Conservation (phyloP, 345 rosid species). For the Psidium guajava region DNA sequence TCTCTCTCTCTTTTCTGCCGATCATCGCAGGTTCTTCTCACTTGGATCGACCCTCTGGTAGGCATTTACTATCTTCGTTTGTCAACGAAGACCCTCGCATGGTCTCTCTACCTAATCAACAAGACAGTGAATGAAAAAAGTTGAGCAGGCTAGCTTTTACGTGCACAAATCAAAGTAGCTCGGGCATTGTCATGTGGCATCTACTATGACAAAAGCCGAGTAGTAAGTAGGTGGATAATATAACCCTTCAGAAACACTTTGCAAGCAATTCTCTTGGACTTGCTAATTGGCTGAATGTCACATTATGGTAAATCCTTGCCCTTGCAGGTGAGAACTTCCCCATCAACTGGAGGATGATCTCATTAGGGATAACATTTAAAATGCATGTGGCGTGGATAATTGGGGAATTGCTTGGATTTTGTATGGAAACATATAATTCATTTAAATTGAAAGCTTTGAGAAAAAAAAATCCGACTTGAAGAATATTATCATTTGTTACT, state of each 20-base stretch:
- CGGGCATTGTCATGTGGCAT: not conserved
- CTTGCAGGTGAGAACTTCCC: not conserved
- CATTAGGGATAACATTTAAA: not conserved
- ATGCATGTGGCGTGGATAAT: not conserved
- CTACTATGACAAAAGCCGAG: not conserved
- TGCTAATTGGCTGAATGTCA: not conserved
- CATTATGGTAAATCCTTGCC: not conserved
- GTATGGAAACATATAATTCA: not conserved
- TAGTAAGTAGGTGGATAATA: not conserved
- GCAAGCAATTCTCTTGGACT: not conserved
- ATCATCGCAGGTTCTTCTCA: not conserved
- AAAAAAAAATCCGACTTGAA: not conserved
- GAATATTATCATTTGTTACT: not conserved
- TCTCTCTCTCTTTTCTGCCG: not conserved
- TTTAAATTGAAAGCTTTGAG: not conserved
- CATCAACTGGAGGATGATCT: not conserved
- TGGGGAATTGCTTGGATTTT: not conserved
- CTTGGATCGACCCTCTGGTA: not conserved
- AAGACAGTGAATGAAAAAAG: not conserved
- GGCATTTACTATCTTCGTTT: not conserved
- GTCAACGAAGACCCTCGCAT: not conserved
- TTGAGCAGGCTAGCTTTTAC: not conserved
- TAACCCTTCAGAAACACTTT: not conserved
- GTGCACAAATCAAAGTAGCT: not conserved
- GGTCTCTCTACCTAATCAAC: not conserved